Evolutionary conservation across 179 eudicot species (phyloP).

Genomic region (Camellia oleifera): DNA sequence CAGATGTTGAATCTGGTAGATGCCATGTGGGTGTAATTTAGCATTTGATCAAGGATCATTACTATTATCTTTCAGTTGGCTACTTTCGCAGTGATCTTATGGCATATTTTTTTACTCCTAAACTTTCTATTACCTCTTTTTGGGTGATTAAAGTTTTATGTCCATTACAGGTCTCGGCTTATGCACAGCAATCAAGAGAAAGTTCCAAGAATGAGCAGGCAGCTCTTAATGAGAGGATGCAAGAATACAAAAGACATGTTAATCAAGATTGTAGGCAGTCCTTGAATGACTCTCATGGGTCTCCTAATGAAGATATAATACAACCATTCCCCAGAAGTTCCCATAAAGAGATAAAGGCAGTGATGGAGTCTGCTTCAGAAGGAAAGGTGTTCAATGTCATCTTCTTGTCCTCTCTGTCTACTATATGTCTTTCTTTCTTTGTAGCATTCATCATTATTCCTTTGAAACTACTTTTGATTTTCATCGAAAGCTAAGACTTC

Average conservation of each 20-base stretch:
- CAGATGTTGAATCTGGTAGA: background rate
- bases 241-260: constrained; percentile 63
- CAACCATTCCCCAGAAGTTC: constrained; percentile 52
- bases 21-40: background rate
- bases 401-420: constrained; percentile 14
- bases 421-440: background rate
- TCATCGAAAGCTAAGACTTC: constrained; percentile 26
- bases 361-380: constrained; percentile 74
- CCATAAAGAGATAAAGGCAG: constrained; percentile 74
- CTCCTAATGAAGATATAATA: constrained; percentile 35
- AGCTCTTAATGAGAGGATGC: constrained; percentile 74
- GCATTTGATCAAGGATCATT: background rate
- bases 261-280: constrained; percentile 59
- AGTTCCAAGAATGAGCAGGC: constrained; percentile 60
- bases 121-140: background rate
- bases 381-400: constrained; percentile 62
- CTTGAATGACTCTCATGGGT: constrained; percentile 37
- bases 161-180: constrained; percentile 55
- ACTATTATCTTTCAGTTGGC: background rate
- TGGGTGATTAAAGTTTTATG: constrained; percentile 4
- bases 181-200: constrained; percentile 68
- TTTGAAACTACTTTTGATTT: constrained; percentile 5
- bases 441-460: background rate
- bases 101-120: background rate
- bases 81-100: background rate